Evolutionary conservation across 495 filamentous ascomycete genomes (phyloP), one percentile per base, ranked within the genome.

Genomic region (Chaetomium cochliodes): DNA sequence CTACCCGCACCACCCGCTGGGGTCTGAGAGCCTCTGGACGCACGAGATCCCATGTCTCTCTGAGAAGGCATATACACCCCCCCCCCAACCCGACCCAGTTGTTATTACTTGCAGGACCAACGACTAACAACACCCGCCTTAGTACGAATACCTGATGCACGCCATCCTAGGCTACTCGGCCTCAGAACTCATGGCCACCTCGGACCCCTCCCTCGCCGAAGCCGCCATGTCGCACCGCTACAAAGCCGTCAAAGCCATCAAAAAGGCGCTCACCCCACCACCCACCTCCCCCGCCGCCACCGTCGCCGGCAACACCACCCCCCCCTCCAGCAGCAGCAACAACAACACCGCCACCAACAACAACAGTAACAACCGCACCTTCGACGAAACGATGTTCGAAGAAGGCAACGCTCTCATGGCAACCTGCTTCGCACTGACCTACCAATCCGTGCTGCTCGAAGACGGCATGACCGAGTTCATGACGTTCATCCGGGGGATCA

Each of bases 391-490:
- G 41, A 44, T 63, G 2, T 76, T 72, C 39, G 79, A 80, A 60
- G 77, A 81, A 64, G 77, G 76, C 33, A 82, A 82, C 64, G 80
- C 78, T 5, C 73, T 81, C 18, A 74, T 89, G 53, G 86, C 85
- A 18, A 84, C 86, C 1, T 85, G 83, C 65, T 83, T 84, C 64
- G 79, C 83, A 0, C 79, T 88, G 2, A 80, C 81, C 5, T 88
- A 86, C 76, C 86, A 88, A 69, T 83, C 84, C 0, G 79, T 81
- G 51, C 74, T 82, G 62, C 80, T 88, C 55, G 76, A 80, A 39
- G 86, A 88, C 73, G 85, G 86, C 15, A 75, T 88, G 60, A 72
- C 76, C 30, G 86, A 88, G 67, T 89, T 84, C 69, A 81, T 86
- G 74, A 83, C 85, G 13, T 87, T 88, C 72, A 80, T 86, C 44